A percentile compares a stretch with the other conserved stretches of the same genome.
These are phyloP conservation scores for Trichoderma sp. DNA, from an alignment of 2,329 filamentous ascomycete species.

Conservation along the genomic window DNA sequence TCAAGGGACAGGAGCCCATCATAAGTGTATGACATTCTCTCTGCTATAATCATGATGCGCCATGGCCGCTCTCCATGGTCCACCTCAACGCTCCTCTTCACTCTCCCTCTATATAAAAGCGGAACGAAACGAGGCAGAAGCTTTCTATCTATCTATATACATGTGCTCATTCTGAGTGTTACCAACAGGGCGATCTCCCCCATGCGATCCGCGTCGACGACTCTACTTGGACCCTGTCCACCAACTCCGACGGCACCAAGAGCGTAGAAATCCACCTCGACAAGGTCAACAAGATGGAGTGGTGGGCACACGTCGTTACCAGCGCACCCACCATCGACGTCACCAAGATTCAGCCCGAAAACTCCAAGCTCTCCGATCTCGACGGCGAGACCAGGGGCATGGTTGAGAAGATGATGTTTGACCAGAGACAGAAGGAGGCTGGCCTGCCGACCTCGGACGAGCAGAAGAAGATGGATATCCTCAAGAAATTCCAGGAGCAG, in stretches of 20 bases:
- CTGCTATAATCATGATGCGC: neutral
- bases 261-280: constrained; percentile 82
- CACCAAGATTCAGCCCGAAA: constrained; percentile 91
- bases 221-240: constrained; percentile 88
- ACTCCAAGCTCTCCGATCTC: constrained; percentile 85
- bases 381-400: constrained; percentile 93
- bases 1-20: constrained; percentile 87
- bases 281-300: constrained; percentile 96
- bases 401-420: constrained; percentile 99
- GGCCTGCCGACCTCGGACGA: constrained; percentile 90
- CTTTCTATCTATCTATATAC: neutral
- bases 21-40: constrained; percentile 64
- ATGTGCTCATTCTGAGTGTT: neutral
- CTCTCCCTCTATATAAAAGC: neutral
- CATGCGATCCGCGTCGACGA: constrained; percentile 81
- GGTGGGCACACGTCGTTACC: constrained; percentile 94
- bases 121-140: neutral
- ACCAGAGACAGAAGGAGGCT: constrained; percentile 94
- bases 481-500: constrained; percentile 89
- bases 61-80: neutral
- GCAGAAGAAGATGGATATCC: constrained; percentile 89
- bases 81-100: neutral
- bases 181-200: constrained; percentile 74
- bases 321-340: constrained; percentile 90
- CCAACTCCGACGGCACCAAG: constrained; percentile 67